phyloP scores from a whole-genome alignment of 2,329 filamentous ascomycete species.

The Fulvia fulva region DNA sequence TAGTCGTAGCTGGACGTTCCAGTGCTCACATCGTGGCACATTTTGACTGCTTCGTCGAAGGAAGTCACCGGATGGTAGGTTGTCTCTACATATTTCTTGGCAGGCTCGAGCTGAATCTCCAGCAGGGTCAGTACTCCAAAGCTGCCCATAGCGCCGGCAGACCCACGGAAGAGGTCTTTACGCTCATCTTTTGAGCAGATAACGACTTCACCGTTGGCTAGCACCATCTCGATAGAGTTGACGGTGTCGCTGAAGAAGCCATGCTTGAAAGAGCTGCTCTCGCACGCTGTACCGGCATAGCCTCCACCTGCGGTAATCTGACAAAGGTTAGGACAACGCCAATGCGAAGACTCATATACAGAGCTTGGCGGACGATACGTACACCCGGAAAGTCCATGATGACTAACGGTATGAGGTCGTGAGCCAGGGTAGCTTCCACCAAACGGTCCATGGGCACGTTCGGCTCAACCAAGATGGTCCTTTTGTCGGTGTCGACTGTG shows the following conservation, averaged over 20 bases:
- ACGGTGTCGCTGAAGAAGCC: slow-evolving; percentile 63
- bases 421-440: slow-evolving; percentile 52
- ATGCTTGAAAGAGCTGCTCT: slow-evolving; percentile 62
- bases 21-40: slow-evolving; percentile 33
- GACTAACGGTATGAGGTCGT: slow-evolving; percentile 57
- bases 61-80: slow-evolving; percentile 42
- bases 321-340: background rate
- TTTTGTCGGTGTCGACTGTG: slow-evolving; percentile 37
- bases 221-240: slow-evolving; percentile 59
- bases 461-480: slow-evolving; percentile 56
- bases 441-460: slow-evolving; percentile 66
- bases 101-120: slow-evolving; percentile 43
- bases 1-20: slow-evolving; percentile 50
- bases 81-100: slow-evolving; percentile 46
- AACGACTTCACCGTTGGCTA: slow-evolving; percentile 56
- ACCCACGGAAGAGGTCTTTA: slow-evolving; percentile 59
- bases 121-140: slow-evolving; percentile 61
- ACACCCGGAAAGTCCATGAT: slow-evolving; percentile 66
- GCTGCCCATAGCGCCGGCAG: slow-evolving; percentile 62
- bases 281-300: slow-evolving; percentile 62
- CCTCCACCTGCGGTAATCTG: slow-evolving; percentile 62
- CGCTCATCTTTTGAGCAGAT: slow-evolving; percentile 51
- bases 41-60: slow-evolving; percentile 40
- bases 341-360: background rate
- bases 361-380: background rate